A percentile compares a stretch with the other conserved stretches of the same genome.
Conservation (phyloP, 164 flowering plant species). For the Euptelea pleiosperma region DNA sequence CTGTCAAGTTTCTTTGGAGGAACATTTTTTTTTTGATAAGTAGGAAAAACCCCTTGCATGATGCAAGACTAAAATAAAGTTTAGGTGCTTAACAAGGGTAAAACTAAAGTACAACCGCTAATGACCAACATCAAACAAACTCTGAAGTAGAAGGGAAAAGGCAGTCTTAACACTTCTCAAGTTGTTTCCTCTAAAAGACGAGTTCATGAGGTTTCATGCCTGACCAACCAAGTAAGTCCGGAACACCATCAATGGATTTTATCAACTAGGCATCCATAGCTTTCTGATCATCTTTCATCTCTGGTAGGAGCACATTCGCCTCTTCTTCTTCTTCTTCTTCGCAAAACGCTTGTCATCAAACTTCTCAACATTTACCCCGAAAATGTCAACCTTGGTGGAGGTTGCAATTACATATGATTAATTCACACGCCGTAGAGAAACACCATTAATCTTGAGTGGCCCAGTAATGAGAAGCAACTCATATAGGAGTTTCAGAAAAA, state of each 20-base stretch:
- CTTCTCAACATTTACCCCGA: conserved; percentile 59
- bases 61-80: too few relatives aligned
- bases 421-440: conserved; percentile 80
- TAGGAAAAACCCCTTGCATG: too few relatives aligned
- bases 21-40: too few relatives aligned
- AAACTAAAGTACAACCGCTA: conserved; percentile 9
- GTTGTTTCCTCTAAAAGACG: conserved; percentile 40
- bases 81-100: too few relatives aligned
- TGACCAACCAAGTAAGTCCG: conserved; percentile 58
- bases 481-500: conserved; percentile 71
- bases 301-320: conserved; percentile 55
- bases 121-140: conserved; percentile 1
- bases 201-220: conserved; percentile 89
- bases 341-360: conserved; percentile 79
- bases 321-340: conserved; percentile 60
- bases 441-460: conserved; percentile 85
- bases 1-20: too few relatives aligned
- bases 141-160: not conserved
- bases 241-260: conserved; percentile 51
- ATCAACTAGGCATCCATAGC: conserved; percentile 50
- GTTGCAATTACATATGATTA: conserved; percentile 87
- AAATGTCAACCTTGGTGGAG: conserved; percentile 86
- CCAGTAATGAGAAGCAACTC: conserved; percentile 77
- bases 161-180: not conserved
- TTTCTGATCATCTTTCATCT: conserved; percentile 65